A percentile compares a stretch with the other conserved stretches of the same genome.
Conservation (phyloP, 2,329 filamentous ascomycete species). For the Hymenoscyphus albidus region DNA sequence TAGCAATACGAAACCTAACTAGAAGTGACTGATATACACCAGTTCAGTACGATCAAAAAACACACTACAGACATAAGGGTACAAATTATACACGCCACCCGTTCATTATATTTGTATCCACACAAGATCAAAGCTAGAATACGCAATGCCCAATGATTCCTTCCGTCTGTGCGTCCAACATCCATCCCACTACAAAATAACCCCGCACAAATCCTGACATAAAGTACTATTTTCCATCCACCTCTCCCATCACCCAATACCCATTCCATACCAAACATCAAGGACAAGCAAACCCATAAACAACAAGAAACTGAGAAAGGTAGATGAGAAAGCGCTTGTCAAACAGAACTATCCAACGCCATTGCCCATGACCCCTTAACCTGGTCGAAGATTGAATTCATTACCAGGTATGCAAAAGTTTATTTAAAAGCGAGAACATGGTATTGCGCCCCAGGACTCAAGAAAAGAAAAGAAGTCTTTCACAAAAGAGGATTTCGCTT, state of each 20-base stretch:
- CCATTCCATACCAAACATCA: neutral
- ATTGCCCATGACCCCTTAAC: neutral
- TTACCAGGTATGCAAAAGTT: constrained; percentile 1
- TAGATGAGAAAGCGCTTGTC: no score
- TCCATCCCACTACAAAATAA: neutral
- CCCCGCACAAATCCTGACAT: neutral
- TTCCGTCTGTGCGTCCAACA: neutral
- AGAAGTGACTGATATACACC: no score
- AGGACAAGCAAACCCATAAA: neutral
- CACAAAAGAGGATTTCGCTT: neutral
- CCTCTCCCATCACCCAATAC: no score
- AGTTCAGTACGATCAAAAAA: no score
- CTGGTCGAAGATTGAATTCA: neutral
- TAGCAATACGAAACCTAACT: no score
- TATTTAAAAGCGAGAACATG: neutral
- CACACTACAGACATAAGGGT: no score
- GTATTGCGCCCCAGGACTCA: neutral
- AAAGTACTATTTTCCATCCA: neutral
- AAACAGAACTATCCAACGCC: neutral
- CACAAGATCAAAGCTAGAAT: neutral
- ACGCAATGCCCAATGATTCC: neutral
- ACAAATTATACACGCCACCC: neutral
- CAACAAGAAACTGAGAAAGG: neutral
- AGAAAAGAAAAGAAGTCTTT: neutral
- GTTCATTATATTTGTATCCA: no score